Evolutionary conservation across 345 rosid species (phyloP), one percentile per base, ranked within the genome.

Genomic region (Aurinia saxatilis): DNA sequence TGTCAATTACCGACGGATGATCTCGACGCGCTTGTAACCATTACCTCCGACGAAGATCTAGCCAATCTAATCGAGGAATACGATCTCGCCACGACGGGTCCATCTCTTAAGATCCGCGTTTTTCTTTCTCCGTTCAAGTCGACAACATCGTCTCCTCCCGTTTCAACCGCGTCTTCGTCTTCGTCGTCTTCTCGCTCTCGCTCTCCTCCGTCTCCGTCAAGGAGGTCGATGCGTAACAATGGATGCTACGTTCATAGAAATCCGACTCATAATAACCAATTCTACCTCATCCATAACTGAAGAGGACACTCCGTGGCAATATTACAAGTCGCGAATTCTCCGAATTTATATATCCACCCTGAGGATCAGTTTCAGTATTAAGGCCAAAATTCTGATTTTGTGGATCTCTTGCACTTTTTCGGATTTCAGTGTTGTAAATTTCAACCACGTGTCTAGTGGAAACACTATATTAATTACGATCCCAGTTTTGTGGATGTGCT

Each of bases 1-100:
- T 92, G 95, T 75, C 95, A 89, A 66, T 75, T 92, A 63, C 98
- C 96, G 2, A 66, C 78, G 3, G 96, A 87, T 48, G 98, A 92
- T 73, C 82, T 92, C 1, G 98, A 92, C 58, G 90, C 97, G 19
- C 80, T 92, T 56, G 84, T 89, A 15, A 80, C 90, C 25, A 69
- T 92, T 46, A 78, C 90, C 59, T 87, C 88, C 50, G 93, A 85
- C 73, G 96, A 92, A 67, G 98, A 92, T 71, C 81, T 92, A 10
- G 75, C 73, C 13, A 89, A 86, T 81, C 83, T 92, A 71, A 74
- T 92, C 64, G 98, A 87, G 74, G 98, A 89, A 73, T 92, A 92
- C 61, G 95, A 87, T 71, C 77, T 73, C 2, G 55, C 74, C 2
- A n/a, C 72, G 8, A 78, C 75, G 16, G 62, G 79, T 1, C 41